Evolutionary conservation across 768 basidiomycete genomes (phyloP).

Genomic region (Cytidiella melzeri): DNA sequence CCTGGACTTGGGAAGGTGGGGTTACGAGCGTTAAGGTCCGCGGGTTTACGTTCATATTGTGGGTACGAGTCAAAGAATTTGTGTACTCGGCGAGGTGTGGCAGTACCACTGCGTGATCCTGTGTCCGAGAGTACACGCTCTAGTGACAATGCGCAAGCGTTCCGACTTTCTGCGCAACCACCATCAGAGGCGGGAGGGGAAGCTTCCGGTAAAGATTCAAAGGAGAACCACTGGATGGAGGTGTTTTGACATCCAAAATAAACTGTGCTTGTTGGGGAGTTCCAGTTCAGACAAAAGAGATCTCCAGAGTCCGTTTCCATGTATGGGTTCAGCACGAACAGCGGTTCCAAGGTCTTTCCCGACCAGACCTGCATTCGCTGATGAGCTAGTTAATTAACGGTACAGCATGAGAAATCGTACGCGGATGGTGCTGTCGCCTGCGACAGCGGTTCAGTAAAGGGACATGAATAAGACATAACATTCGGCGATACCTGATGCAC

Average conservation of each 20-base stretch:
- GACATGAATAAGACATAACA: background rate
- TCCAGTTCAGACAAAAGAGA: constrained; percentile 82
- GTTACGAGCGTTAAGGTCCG: constrained; percentile 65
- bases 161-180: background rate
- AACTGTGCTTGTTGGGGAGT: constrained; percentile 55
- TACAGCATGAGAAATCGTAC: constrained; percentile 33
- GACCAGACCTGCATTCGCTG: constrained; percentile 86
- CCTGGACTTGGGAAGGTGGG: constrained; percentile 21
- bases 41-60: constrained; percentile 57
- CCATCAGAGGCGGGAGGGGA: background rate
- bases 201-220: constrained; percentile 28
- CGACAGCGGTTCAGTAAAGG: background rate
- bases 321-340: constrained; percentile 75
- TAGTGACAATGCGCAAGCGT: constrained; percentile 7
- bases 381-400: too few species aligned
- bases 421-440: constrained; percentile 85
- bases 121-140: constrained; percentile 11
- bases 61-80: constrained; percentile 93
- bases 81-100: constrained; percentile 52
- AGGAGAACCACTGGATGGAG: constrained; percentile 84
- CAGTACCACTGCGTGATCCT: constrained; percentile 20
- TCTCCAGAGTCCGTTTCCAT: constrained; percentile 80
- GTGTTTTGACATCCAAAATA: constrained; percentile 93
- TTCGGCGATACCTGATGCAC: constrained; percentile 67
- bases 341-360: constrained; percentile 53